Conservation (phyloP, 106 monocot genomes). For the Triglochin maritima region DNA sequence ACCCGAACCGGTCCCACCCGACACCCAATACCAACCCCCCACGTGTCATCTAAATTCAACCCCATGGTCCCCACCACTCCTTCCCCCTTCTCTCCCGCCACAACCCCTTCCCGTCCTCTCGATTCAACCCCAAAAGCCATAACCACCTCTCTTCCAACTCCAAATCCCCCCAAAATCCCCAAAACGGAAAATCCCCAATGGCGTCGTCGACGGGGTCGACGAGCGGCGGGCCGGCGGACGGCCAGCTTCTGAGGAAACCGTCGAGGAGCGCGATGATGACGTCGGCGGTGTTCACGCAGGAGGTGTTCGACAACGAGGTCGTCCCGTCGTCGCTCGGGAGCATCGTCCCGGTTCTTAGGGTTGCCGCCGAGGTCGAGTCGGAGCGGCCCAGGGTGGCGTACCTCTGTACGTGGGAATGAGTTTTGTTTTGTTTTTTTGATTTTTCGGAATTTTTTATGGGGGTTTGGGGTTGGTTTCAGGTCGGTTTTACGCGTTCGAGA, state of each 20-base stretch:
- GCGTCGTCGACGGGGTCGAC: conserved; percentile 2
- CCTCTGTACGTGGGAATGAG: conserved; percentile 37
- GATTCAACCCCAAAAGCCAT: no score
- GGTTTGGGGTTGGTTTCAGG: conserved; percentile 18
- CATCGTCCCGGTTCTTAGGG: conserved; percentile 80
- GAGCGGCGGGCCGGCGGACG: conserved; percentile 19
- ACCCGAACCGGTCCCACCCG: neutral
- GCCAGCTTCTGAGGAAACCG: conserved; percentile 51
- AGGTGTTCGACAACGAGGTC: conserved; percentile 98
- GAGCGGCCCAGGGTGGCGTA: conserved; percentile 93
- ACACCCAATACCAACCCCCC: neutral
- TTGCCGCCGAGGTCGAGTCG: conserved; percentile 81
- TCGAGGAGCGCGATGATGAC: conserved; percentile 77
- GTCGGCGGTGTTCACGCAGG: conserved; percentile 67
- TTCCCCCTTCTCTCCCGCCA: neutral
- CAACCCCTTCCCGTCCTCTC: no score
- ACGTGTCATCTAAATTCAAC: no score
- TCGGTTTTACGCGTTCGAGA: conserved; percentile 81
- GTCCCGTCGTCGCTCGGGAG: conserved; percentile 73
- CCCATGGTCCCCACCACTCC: neutral
- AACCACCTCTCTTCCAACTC: neutral
- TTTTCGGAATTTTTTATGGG: neutral
- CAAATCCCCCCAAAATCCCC: neutral
- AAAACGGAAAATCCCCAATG: no score
- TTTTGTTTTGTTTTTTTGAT: neutral